These are phyloP conservation scores for Mortierella sp. DNA, from an alignment of 371 early-diverging fungal genomes.

Conservation along the genomic window DNA sequence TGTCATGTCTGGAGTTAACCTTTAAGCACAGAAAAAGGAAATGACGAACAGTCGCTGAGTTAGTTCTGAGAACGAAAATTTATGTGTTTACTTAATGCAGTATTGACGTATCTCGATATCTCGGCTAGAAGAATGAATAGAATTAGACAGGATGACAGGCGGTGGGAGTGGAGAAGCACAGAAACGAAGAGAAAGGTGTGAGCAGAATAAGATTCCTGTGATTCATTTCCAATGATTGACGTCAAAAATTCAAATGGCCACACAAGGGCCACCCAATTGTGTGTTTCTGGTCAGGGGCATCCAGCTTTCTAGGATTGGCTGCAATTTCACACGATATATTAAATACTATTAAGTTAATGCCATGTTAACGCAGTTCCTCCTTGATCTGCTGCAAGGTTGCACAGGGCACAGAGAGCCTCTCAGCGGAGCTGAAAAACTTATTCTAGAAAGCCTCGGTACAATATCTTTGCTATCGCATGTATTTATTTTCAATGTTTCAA, in stretches of 20 bases:
- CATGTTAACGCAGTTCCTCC: too few relatives aligned
- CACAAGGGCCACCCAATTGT: too few relatives aligned
- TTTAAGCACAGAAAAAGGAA: too few relatives aligned
- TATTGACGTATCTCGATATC: background rate
- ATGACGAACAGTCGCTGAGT: background rate
- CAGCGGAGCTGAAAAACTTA: background rate
- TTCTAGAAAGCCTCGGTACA: background rate
- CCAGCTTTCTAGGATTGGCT: background rate
- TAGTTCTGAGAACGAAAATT: background rate
- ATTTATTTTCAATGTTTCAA: background rate
- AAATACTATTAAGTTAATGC: background rate
- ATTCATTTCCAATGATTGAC: too few relatives aligned
- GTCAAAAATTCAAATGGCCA: background rate
- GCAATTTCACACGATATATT: background rate
- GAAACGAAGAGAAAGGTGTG: too few relatives aligned
- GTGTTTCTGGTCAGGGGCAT: constrained; percentile 5
- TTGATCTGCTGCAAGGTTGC: background rate
- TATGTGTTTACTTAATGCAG: background rate
- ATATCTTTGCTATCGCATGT: background rate
- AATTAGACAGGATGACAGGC: too few relatives aligned
- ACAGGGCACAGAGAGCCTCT: background rate
- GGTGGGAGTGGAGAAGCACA: too few relatives aligned
- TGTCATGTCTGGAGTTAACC: too few relatives aligned
- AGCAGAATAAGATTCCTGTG: too few relatives aligned
- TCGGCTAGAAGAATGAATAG: background rate